A percentile compares a stretch with the other conserved stretches of the same genome.
Evolutionary conservation across 2,329 filamentous ascomycete genomes (phyloP).

Genomic region (Colletotrichum sp.): DNA sequence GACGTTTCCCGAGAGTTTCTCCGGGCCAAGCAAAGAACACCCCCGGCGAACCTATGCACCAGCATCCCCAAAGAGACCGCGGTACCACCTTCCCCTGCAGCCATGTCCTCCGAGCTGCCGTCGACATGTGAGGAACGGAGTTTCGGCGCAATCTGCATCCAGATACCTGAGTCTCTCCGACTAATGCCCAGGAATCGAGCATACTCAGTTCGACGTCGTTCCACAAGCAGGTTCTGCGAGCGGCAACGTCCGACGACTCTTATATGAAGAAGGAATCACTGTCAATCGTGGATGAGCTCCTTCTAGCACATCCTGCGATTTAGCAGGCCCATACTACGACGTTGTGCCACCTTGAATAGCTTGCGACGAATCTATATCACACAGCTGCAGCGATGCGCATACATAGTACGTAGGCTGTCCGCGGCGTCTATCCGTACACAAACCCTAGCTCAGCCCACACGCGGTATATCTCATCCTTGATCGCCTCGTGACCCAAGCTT

Average conservation of each 20-base stretch:
- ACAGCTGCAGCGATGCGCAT: neutral
- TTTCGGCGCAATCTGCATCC: slow-evolving; percentile 1
- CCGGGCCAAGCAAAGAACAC: neutral
- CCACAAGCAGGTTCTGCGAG: neutral
- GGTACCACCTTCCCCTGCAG: neutral
- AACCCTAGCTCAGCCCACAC: neutral
- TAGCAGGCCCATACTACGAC: neutral
- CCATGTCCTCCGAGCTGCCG: neutral
- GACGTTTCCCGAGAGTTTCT: slow-evolving; percentile 5
- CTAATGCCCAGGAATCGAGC: neutral
- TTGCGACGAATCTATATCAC: neutral
- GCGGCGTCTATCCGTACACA: neutral
- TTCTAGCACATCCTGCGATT: neutral
- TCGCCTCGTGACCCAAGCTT: slow-evolving; percentile 21
- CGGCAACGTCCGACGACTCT: neutral
- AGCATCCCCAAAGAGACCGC: neutral
- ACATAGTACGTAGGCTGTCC: neutral
- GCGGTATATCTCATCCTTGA: slow-evolving; percentile 24
- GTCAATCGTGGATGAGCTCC: neutral
- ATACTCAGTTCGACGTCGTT: neutral
- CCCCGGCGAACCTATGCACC: neutral
- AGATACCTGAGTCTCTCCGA: neutral
- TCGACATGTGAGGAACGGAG: neutral
- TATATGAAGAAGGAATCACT: neutral
- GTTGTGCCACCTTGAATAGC: neutral